phyloP scores from a whole-genome alignment of 495 filamentous ascomycete genomes.

The Lepidopterella palustris region DNA sequence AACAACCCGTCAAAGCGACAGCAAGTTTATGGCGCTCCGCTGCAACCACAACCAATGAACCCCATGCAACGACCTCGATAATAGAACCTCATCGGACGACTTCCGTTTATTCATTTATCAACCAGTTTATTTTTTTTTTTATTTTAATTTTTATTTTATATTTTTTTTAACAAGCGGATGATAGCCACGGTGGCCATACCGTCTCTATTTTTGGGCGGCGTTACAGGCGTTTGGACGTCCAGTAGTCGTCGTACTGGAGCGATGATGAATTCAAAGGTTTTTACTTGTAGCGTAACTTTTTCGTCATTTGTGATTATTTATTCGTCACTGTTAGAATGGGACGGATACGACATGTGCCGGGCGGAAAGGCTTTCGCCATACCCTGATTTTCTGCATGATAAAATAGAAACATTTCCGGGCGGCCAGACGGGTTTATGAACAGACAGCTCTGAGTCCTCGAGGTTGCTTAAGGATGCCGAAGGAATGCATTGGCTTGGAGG shows the following conservation, averaged over 20 bases:
- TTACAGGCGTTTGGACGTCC: neutral
- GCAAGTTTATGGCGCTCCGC: conserved; percentile 54
- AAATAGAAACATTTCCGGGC: neutral
- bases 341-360: neutral
- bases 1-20: conserved; percentile 51
- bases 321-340: neutral
- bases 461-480: neutral
- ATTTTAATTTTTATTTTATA: no score
- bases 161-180: no score
- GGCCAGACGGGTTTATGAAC: neutral
- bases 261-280: neutral
- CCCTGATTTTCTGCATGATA: neutral
- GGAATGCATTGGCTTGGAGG: neutral
- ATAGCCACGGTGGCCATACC: neutral
- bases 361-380: neutral
- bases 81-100: neutral
- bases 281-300: neutral
- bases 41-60: conserved; percentile 44
- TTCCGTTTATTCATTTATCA: neutral
- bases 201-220: neutral
- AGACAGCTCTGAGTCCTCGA: neutral
- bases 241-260: neutral
- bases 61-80: conserved; percentile 35
- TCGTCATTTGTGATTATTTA: neutral
- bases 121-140: neutral